Evolutionary conservation across 805 yeast species (phyloP).

Genomic region (Scheffersomyces amazonensis): DNA sequence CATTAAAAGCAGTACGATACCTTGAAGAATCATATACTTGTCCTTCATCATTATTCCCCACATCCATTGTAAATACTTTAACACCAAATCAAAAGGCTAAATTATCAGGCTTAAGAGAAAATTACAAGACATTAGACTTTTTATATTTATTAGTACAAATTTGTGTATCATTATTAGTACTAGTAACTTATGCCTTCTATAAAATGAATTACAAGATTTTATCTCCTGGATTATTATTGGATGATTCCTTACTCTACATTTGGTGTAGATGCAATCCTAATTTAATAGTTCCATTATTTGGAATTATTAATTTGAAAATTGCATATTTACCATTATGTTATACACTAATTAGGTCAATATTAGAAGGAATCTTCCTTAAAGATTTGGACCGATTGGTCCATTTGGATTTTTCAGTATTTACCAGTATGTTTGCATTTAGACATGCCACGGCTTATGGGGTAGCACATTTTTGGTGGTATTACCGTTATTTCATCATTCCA

Average conservation of each 20-base stretch:
- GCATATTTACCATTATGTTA: constrained; percentile 16
- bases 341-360: constrained; percentile 4
- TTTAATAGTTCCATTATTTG: constrained; percentile 17
- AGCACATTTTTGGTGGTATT: constrained; percentile 30
- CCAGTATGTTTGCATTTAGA: constrained; percentile 4
- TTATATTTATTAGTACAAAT: constrained; percentile 25
- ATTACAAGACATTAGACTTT: constrained; percentile 25
- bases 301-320: constrained; percentile 16
- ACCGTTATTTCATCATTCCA: constrained; percentile 14
- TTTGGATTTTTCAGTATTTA: neutral
- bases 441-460: constrained; percentile 8
- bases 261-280: constrained; percentile 28
- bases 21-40: constrained; percentile 23
- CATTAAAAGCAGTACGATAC: constrained; percentile 15
- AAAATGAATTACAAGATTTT: constrained; percentile 11
- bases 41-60: constrained; percentile 20
- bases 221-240: constrained; percentile 22
- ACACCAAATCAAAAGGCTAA: constrained; percentile 12
- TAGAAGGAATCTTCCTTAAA: constrained; percentile 8
- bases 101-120: constrained; percentile 13
- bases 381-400: constrained; percentile 4
- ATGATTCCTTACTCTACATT: constrained; percentile 24
- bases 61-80: constrained; percentile 8
- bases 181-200: constrained; percentile 14
- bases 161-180: constrained; percentile 18